phyloP scores from a whole-genome alignment of 495 filamentous ascomycete species.

The Penicillium manginii region DNA sequence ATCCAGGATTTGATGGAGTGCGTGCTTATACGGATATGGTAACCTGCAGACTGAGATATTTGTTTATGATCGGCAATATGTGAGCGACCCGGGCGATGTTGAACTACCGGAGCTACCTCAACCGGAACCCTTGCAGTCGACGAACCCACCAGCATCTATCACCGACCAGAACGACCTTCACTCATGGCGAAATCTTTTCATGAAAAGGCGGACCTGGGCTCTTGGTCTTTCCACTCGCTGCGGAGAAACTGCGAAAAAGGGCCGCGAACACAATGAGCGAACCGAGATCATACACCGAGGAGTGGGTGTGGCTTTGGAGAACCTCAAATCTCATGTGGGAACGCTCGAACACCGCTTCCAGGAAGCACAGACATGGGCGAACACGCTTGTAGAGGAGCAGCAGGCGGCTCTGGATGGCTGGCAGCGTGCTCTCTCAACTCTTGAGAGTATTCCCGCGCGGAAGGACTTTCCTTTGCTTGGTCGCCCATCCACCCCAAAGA shows the following conservation, averaged over 20 bases:
- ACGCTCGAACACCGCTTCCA: conserved; percentile 72
- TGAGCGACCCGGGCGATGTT: conserved; percentile 44
- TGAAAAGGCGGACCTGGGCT: conserved; percentile 75
- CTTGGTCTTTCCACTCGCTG: conserved; percentile 66
- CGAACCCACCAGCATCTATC: conserved; percentile 72
- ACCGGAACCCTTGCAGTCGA: conserved; percentile 61
- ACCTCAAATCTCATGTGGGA: conserved; percentile 77
- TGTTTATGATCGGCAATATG: conserved; percentile 77
- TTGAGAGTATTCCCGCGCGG: conserved; percentile 64
- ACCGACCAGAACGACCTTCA: conserved; percentile 71
- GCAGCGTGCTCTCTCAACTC: conserved; percentile 65
- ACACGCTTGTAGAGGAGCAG: conserved; percentile 72
- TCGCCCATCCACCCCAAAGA: conserved; percentile 46
- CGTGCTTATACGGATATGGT: conserved; percentile 7
- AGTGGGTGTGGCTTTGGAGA: conserved; percentile 76
- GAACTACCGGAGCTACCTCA: conserved; percentile 58
- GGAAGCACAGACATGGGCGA: conserved; percentile 74
- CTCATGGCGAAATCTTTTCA: conserved; percentile 83
- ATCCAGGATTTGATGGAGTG: not conserved
- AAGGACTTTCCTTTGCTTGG: conserved; percentile 60
- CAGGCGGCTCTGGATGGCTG: conserved; percentile 64
- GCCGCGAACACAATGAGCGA: conserved; percentile 61
- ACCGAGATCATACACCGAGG: conserved; percentile 73
- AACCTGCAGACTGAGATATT: conserved; percentile 75
- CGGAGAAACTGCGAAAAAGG: conserved; percentile 55